Base-by-base conservation (phyloP, 768 basidiomycete genomes). In the Gymnopilus dilepis region DNA sequence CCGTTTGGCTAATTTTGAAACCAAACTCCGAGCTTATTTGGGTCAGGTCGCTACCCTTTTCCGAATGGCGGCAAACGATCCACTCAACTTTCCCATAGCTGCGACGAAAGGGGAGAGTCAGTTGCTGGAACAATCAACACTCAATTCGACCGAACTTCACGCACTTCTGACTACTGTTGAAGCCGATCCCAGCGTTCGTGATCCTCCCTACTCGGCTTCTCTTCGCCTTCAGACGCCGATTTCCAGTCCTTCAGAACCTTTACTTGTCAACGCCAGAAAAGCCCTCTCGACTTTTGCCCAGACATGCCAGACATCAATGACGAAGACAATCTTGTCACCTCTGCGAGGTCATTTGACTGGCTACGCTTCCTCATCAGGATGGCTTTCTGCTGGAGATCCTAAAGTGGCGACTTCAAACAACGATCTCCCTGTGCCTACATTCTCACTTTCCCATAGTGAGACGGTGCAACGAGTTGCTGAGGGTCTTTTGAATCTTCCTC, bases 391-490 rank as follows among this genome's bases (percentile, higher is more conserved):
- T 0, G 78, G 78, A 63, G 84, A 85, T 66, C 77, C 85, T 21
- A 85, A 80, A 65, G 72, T 76, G 6, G 80, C 78, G 13, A 77
- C 74, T 6, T 74, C 80, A 21, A 78, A 80, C 21, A 80, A 79
- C 69, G 86, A 88, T 37, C 78, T 93, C 26, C 82, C 84, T 33
- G 85, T 99, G 6, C 97, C 97, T 2, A 92, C 86, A 6, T 99
- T 99, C 78, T 97, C 95, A 1, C 81, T 98, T 12, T 93, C 92
- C 9, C 96, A 95, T 1, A 97, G 89, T 57, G 92, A 94, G 56
- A 87, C 85, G 4, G 89, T 97, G 62, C 92, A 95, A 61, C 87
- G 88, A 59, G 89, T 98, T 31, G 92, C 93, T 2, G 97, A 99
- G 70, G 95, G 95, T n/a, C 77, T 99, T 33, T 81, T 98, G 31